Evolutionary conservation across 1,284 basidiomycete genomes (phyloP), one percentile per base, ranked within the genome.

Genomic region (Cystobasidium pallidum): DNA sequence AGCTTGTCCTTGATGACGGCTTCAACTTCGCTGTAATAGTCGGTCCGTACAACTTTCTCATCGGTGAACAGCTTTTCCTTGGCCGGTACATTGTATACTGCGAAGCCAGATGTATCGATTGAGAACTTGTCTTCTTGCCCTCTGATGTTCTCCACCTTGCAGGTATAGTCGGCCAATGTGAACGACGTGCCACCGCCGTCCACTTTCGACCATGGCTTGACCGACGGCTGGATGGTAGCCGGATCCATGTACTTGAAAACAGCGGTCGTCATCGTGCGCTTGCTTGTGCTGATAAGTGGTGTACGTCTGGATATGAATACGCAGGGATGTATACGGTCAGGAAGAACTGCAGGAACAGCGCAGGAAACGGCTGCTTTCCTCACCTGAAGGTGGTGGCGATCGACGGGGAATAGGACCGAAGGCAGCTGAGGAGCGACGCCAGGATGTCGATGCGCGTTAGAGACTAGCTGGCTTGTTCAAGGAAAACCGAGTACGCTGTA

Each of bases 21-120:
- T 36, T 73, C 72, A n/a, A 73, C 51, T 45, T 73, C 72, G 19
- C 36, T 39, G 36, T 73, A 73, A 59, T 73, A 73, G 8, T 41
- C 59, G 19, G 41, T 24, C 21, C 61, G 59, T 17, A 71, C 52
- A 24, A 36, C 45, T n/a, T 59, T 32, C 15, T 71, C 68, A 57
- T 71, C 68, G 34, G 30, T 64, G 68, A 54, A 63, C 2, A 54
- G 36, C 45, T 51, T 52, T 21, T 57, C 68, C 24, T 63, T 51
- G 11, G 68, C 59, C 11, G 58, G 58, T 8, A 21, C 39, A 36
- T 63, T 63, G 61, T 71, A 71, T n/a, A 71, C 68, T 21, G 59
- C 68, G 51, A 71, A 71, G 6, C 68, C 68, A 45, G 59, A 45
- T 30, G 45, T 71, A 39, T 71, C 30, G 28, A 71, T 59, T 30